These are phyloP conservation scores for Epichloe hybrida DNA, from an alignment of 2,329 filamentous ascomycete genomes.

Conservation along the genomic window DNA sequence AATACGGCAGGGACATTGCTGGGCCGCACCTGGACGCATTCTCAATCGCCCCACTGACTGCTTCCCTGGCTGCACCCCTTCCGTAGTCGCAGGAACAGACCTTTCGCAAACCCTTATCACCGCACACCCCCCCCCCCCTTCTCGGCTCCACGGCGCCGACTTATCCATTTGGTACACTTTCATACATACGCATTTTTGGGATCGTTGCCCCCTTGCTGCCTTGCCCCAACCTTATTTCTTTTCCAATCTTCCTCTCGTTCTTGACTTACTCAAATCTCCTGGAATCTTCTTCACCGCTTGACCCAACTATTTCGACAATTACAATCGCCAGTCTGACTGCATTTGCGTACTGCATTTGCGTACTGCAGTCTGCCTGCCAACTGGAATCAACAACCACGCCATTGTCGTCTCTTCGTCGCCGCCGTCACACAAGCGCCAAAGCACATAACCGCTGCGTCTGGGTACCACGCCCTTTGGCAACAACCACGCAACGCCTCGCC, in stretches of 20 bases:
- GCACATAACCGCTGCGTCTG: not conserved
- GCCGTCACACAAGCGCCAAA: not conserved
- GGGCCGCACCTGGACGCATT: not conserved
- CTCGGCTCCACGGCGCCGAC: slow-evolving; percentile 21
- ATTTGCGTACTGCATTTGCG: too few relatives aligned
- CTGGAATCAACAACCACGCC: not conserved
- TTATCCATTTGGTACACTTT: slow-evolving; percentile 15
- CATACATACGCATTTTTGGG: slow-evolving; percentile 9
- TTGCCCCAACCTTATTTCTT: slow-evolving; percentile 10
- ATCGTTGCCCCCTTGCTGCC: slow-evolving; percentile 8
- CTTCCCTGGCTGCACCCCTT: not conserved
- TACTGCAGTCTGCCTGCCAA: not conserved
- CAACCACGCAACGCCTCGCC: too few relatives aligned
- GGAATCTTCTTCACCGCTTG: not conserved
- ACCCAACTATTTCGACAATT: not conserved
- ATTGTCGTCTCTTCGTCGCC: not conserved
- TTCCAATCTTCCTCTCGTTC: slow-evolving; percentile 4
- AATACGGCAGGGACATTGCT: not conserved
- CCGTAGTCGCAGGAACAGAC: not conserved
- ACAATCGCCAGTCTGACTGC: not conserved
- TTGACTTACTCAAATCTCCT: not conserved
- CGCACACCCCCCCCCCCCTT: slow-evolving; percentile 12
- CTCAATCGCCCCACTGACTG: not conserved
- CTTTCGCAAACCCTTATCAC: not conserved
- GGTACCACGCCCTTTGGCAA: too few relatives aligned